Percentiles rank a stretch among this genome's conserved stretches.
These are phyloP conservation scores for Tubosaeta brunneosetosa DNA, from an alignment of 768 basidiomycete species.

Conservation along the genomic window DNA sequence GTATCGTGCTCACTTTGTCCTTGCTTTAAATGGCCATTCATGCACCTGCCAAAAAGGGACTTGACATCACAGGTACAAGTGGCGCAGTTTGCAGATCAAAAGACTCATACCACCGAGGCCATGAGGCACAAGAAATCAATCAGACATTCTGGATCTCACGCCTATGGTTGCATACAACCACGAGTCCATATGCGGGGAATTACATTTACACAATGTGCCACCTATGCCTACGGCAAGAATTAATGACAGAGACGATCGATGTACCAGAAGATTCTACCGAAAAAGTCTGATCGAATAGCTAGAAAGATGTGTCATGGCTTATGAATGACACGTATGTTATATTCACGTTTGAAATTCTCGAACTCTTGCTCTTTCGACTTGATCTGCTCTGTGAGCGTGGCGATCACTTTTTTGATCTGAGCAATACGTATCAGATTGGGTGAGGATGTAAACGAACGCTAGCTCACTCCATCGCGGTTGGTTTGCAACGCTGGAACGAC, in stretches of 20 bases:
- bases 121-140: neutral
- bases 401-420: conserved; percentile 80
- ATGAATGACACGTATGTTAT: conserved; percentile 62
- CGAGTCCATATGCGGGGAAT: neutral
- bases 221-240: neutral
- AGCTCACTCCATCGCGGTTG: conserved; percentile 80
- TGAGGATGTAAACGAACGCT: neutral
- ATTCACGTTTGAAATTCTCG: conserved; percentile 71
- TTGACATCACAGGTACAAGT: conserved; percentile 8
- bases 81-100: neutral
- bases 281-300: neutral
- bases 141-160: neutral
- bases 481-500: conserved; percentile 86
- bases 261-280: neutral
- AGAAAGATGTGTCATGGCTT: conserved; percentile 18
- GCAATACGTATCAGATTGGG: conserved; percentile 8
- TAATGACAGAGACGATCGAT: neutral
- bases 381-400: conserved; percentile 79
- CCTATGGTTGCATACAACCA: neutral
- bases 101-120: neutral
- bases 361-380: conserved; percentile 84
- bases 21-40: neutral
- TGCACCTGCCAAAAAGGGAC: conserved; percentile 1
- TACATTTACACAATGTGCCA: neutral
- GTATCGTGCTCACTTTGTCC: too few relatives aligned